Conservation (phyloP, 1,284 basidiomycete genomes). For the Pyrrhoderma lamaoense region DNA sequence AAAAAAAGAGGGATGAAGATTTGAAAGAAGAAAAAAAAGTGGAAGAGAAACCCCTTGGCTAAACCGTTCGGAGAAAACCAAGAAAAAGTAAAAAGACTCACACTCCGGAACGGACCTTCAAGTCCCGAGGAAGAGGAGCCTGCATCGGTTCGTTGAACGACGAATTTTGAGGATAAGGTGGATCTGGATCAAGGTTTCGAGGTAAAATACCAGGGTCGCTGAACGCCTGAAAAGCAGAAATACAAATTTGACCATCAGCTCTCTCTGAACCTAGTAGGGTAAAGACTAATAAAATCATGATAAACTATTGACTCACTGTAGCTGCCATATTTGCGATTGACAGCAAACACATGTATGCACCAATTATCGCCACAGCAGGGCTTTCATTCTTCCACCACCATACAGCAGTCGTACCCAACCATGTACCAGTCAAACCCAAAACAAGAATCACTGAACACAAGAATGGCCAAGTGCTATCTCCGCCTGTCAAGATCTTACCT, state of each 20-base stretch:
- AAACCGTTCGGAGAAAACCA: background rate
- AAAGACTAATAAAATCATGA: background rate
- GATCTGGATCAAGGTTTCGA: slow-evolving; percentile 75
- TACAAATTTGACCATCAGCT: too few relatives aligned
- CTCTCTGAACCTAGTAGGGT: slow-evolving; percentile 2
- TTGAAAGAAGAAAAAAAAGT: slow-evolving; percentile 10
- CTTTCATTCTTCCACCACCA: slow-evolving; percentile 81
- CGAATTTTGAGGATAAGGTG: slow-evolving; percentile 60
- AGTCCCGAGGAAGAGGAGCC: slow-evolving; percentile 70
- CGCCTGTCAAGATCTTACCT: slow-evolving; percentile 74
- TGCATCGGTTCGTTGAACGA: slow-evolving; percentile 50
- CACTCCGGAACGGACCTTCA: slow-evolving; percentile 73
- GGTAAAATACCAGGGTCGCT: slow-evolving; percentile 89
- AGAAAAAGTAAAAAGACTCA: slow-evolving; percentile 36
- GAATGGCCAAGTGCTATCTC: slow-evolving; percentile 77
- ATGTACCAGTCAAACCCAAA: slow-evolving; percentile 63
- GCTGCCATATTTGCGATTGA: slow-evolving; percentile 71
- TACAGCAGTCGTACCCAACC: slow-evolving; percentile 78
- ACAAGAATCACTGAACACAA: slow-evolving; percentile 55
- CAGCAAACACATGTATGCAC: slow-evolving; percentile 71
- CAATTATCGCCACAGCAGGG: slow-evolving; percentile 66
- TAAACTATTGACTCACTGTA: slow-evolving; percentile 43
- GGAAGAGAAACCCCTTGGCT: background rate
- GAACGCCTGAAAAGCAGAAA: slow-evolving; percentile 45
- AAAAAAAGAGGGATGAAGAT: background rate